Base-by-base conservation (phyloP, 1,284 basidiomycete species). In the Moniliella sp. region DNA sequence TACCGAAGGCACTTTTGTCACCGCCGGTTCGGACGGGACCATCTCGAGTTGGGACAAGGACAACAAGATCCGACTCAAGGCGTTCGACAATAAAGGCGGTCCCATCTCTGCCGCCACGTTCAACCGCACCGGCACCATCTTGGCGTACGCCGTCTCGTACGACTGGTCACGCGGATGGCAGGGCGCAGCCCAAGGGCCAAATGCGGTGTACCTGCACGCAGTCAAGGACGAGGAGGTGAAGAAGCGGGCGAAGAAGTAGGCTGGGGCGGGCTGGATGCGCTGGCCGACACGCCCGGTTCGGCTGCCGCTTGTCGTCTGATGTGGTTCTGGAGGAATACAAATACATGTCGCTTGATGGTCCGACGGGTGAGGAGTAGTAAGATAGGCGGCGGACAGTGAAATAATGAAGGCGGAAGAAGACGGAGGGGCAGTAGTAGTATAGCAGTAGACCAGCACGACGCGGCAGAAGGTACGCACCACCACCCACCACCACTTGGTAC, bases 1-100 rank as follows among this genome's bases (percentile, higher is more conserved):
- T 28, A 69, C 75, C 1, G 78, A 88, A 44, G 84, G 83, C 27
- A 94, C 86, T 1, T 93, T 93, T 64, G 78, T 79, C 18, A 93
- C 84, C 0, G 82, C 78, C 39, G 86, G 86, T 68, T 61, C 61
- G 7, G 50, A 75, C 59, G 57, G 53, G 16, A 48, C 48, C 5
- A 53, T 61, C 33, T 57, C 50, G 33, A 53, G 58, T 35, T 61
- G 82, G 82, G 80, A 86, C 62, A 82, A 81, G 62, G 78, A 82
- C 57, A 71, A 75, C 7, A 75, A 82, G 34, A 84, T 76, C 10
- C 73, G 83, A 30, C 68, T 94, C 57, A 86, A 83, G 64, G 74
- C 81, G 5, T 50, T 59, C 35, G 56, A 59, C 11, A 43, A 41
- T 18, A 57, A 59, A 27, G 48, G 45, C 2, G 44, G 48, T 17